Conservation (phyloP, 163 green algal genomes). For the Chlamydomonas reinhardtii region DNA sequence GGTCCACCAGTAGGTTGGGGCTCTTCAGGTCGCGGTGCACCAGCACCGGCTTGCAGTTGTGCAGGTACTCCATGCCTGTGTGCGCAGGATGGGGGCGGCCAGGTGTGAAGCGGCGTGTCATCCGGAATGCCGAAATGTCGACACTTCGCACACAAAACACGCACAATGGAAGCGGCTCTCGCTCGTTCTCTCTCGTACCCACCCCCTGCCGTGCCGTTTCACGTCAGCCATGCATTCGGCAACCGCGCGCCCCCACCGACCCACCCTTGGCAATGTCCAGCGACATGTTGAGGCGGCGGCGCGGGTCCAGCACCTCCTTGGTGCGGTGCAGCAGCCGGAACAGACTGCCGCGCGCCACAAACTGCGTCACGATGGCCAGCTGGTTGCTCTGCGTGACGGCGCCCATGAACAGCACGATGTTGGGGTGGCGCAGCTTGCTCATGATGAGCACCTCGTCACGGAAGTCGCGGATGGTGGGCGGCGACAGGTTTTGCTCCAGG, state of each 20-base stretch:
- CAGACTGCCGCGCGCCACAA: slow-evolving; percentile 84
- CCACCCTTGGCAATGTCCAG: slow-evolving; percentile 85
- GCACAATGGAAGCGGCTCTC: too few relatives aligned
- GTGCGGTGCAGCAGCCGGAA: slow-evolving; percentile 91
- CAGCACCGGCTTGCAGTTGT: slow-evolving; percentile 74
- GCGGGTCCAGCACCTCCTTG: slow-evolving; percentile 67
- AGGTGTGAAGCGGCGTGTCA: too few relatives aligned
- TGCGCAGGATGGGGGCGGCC: too few relatives aligned
- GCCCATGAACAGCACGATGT: slow-evolving; percentile 91
- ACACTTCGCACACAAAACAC: too few relatives aligned
- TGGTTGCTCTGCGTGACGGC: slow-evolving; percentile 77
- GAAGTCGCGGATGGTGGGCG: slow-evolving; percentile 77
- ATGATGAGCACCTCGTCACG: slow-evolving; percentile 89
- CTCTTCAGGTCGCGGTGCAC: slow-evolving; percentile 86
- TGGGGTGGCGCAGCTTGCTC: slow-evolving; percentile 91
- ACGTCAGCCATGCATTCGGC: too few relatives aligned
- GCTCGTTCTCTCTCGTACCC: too few relatives aligned
- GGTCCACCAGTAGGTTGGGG: slow-evolving; percentile 93
- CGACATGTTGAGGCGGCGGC: slow-evolving; percentile 83
- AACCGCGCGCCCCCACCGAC: slow-evolving; percentile 15
- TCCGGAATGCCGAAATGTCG: too few relatives aligned
- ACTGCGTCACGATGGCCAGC: slow-evolving; percentile 96
- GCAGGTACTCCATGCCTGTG: slow-evolving; percentile 75
- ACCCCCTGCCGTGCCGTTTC: too few relatives aligned
- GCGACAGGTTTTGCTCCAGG: slow-evolving; percentile 77